Evolutionary conservation across 1,284 basidiomycete genomes (phyloP).

Genomic region (Pseudozyma sp.): DNA sequence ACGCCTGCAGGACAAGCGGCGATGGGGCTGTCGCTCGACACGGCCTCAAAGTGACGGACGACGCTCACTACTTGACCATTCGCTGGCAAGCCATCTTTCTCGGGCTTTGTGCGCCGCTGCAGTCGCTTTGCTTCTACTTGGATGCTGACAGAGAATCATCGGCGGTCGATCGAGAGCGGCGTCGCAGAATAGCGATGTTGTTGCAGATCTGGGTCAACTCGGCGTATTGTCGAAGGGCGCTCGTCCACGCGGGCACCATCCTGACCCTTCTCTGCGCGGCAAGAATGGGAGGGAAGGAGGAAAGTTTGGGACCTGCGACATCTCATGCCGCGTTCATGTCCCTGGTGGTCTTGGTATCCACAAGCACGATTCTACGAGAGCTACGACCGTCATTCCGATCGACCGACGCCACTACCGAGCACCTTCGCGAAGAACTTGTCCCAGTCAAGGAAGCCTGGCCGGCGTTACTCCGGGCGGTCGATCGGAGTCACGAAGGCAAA

Average conservation of each 20-base stretch:
- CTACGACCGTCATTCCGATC: not conserved
- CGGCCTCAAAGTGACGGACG: slow-evolving; percentile 31
- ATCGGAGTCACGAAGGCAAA: not conserved
- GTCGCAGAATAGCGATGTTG: slow-evolving; percentile 15
- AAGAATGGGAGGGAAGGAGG: not conserved
- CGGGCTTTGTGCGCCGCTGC: slow-evolving; percentile 28
- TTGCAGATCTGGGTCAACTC: slow-evolving; percentile 28
- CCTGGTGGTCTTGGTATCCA: slow-evolving; percentile 16
- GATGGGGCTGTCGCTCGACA: slow-evolving; percentile 1
- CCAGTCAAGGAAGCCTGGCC: slow-evolving; percentile 16
- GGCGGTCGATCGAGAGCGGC: slow-evolving; percentile 1
- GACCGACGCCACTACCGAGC: not conserved
- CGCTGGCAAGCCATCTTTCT: slow-evolving; percentile 47
- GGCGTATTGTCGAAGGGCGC: slow-evolving; percentile 26
- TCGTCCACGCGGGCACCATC: slow-evolving; percentile 43
- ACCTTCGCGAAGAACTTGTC: slow-evolving; percentile 18
- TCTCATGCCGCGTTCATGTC: slow-evolving; percentile 38
- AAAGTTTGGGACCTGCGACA: slow-evolving; percentile 17
- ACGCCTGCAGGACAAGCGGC: slow-evolving; percentile 4
- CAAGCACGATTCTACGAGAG: slow-evolving; percentile 14
- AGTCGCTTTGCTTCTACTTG: slow-evolving; percentile 35
- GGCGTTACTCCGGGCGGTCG: slow-evolving; percentile 1
- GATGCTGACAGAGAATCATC: slow-evolving; percentile 3
- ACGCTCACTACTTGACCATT: slow-evolving; percentile 26
- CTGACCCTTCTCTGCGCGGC: slow-evolving; percentile 22